Base-by-base conservation (phyloP, 148 eudicot genomes). In the Fagopyrum esculentum region DNA sequence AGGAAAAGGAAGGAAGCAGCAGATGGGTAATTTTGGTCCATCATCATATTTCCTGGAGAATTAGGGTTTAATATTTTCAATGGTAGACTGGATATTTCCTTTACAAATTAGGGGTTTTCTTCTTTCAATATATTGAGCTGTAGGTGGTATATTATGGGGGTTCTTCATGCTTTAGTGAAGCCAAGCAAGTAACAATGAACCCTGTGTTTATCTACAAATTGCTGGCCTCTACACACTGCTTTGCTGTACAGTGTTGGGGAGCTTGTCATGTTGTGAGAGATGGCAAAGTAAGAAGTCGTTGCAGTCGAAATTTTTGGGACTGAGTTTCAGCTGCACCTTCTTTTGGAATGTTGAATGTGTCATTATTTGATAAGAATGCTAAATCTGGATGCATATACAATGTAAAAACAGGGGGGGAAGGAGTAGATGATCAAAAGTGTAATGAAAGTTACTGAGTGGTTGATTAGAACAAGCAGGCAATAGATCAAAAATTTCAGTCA, bases 1-100 rank as follows among this genome's bases (percentile, higher is more conserved):
- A 84, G 79, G 80, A 78, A 82, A 77, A 79, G 82, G 72, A 84
- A 77, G 76, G 86, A 84, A 74, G 35, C 80, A 35, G 78, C 80
- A 35, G 78, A 77, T 78, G 69, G 66, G 56, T 79, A 69, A 79
- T 51, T 74, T 76, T 48, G 44, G 68, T 61, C 68, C 68, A 61
- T 19, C 66, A 22, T 61, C 68, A 61, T 61, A 43, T 61, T 61
- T 61, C 68, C 68, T 61, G 35, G 43, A 61, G 15, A 43, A 15
- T 12, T 66, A 66, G 71, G 71, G 19, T 30, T 60, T 26, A 60
- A 35, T 9, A 63, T 63, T 63, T 61, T 63, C 12, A 63, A 35
- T 63, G 40, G 69, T 63, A 63, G 69, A 44, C 16, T 29, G 69
- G 45, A 63, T 63, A 29, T 12, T 63, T 63, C 6, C 69, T 29